Evolutionary conservation across 495 filamentous ascomycete species (phyloP).

Genomic region (Aspergillus taichungensis): DNA sequence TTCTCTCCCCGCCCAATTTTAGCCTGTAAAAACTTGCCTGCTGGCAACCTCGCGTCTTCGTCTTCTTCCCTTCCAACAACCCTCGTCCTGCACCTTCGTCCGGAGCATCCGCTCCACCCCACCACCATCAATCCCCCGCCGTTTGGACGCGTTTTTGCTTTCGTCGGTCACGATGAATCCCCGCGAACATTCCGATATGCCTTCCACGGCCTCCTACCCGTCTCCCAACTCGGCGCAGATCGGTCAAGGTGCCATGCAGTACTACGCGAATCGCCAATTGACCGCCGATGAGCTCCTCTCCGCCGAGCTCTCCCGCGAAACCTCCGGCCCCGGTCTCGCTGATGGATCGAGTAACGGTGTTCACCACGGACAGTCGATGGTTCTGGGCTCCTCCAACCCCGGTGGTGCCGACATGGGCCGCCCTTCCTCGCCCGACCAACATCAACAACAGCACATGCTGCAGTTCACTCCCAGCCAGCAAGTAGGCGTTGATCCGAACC

Average conservation of each 20-base stretch:
- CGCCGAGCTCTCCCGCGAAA: slow-evolving; percentile 39
- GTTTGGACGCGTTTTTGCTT: slow-evolving; percentile 3
- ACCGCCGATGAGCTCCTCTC: slow-evolving; percentile 39
- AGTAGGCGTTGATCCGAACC: slow-evolving; percentile 43
- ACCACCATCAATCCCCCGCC: slow-evolving; percentile 21
- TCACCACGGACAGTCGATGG: slow-evolving; percentile 35
- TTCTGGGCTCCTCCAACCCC: slow-evolving; percentile 32
- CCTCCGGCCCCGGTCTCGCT: slow-evolving; percentile 31
- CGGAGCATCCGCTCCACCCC: slow-evolving; percentile 12
- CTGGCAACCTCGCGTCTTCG: slow-evolving; percentile 21
- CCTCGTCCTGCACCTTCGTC: slow-evolving; percentile 12
- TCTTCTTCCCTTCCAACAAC: slow-evolving; percentile 19
- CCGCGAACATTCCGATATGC: slow-evolving; percentile 41
- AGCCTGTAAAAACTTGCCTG: slow-evolving; percentile 35
- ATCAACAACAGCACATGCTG: slow-evolving; percentile 40
- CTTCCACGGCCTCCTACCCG: slow-evolving; percentile 39
- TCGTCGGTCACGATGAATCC: slow-evolving; percentile 30
- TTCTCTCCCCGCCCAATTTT: slow-evolving; percentile 30
- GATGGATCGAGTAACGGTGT: slow-evolving; percentile 36
- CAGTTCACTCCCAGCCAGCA: slow-evolving; percentile 41
- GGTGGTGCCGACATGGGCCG: slow-evolving; percentile 30
- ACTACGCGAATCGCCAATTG: slow-evolving; percentile 39
- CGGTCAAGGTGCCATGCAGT: slow-evolving; percentile 37
- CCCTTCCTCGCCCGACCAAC: slow-evolving; percentile 32
- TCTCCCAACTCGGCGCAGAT: slow-evolving; percentile 43